Conservation (phyloP, 1,139 yeast species). For the Pichia sp. region DNA sequence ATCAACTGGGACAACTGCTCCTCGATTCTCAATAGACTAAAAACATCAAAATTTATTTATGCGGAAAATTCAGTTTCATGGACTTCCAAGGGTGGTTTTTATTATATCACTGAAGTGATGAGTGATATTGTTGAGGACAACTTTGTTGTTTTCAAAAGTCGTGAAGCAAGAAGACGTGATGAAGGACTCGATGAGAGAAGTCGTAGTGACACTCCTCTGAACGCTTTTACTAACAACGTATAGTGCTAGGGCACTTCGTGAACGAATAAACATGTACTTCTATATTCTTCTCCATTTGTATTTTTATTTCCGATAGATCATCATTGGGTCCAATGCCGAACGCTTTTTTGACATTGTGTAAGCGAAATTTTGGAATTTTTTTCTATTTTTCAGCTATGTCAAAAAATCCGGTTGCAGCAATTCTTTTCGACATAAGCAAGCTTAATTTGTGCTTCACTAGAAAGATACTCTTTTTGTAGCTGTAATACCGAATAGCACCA, state of each 20-base stretch:
- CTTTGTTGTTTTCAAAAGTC: conserved; percentile 28
- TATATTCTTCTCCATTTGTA: background rate
- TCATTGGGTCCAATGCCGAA: background rate
- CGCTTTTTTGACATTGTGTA: background rate
- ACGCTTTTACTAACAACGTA: conserved; percentile 31
- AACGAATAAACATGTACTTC: background rate
- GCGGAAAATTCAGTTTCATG: conserved; percentile 77
- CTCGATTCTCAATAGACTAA: conserved; percentile 59
- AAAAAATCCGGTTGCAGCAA: background rate
- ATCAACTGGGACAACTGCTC: conserved; percentile 53
- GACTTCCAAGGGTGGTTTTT: conserved; percentile 83
- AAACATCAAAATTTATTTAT: conserved; percentile 62
- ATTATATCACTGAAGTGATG: conserved; percentile 71
- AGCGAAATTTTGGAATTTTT: background rate
- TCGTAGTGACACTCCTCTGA: conserved; percentile 26
- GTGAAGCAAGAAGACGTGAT: conserved; percentile 22
- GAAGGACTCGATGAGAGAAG: conserved; percentile 18
- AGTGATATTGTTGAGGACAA: conserved; percentile 38
- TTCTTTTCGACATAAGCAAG: background rate
- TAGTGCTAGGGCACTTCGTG: conserved; percentile 5
- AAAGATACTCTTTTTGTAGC: too few relatives aligned
- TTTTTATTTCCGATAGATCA: background rate
- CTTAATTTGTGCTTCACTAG: background rate
- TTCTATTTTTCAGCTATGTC: background rate
- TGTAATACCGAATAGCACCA: too few relatives aligned